Base-by-base conservation (phyloP, 139 green algal genomes). In the Eudorina sp. region DNA sequence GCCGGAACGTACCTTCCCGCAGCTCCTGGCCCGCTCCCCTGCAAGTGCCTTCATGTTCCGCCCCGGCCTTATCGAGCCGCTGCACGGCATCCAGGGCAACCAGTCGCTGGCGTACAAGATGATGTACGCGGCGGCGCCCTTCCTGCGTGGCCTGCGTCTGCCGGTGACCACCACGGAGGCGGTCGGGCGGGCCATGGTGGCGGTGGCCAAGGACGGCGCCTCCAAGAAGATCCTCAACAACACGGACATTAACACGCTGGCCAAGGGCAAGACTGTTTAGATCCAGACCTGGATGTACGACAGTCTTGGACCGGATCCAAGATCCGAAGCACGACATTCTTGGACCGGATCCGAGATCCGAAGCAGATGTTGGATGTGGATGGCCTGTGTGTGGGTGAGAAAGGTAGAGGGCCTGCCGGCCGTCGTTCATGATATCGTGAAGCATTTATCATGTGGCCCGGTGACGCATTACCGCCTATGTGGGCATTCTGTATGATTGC, bases 1-100 rank as follows among this genome's bases (percentile, higher is more conserved):
- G n/a, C n/a, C n/a, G n/a, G n/a, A n/a, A n/a, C n/a, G 13, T 58
- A 16, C 51, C 51, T 16, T 25, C 51, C 16, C 46, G 6, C 79
- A 85, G 79, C 19, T 85, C 5, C 41, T 85, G 13, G 79, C 58
- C 3, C 79, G 79, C 14, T 60, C 40, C 21, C 58, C 58, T 3
- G 11, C 60, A 2, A 11, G 51, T 38, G 40, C 79, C 4, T 25
- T 75, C 79, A 60, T 75, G 58, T 74, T 85, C 79, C 79, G 79
- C 5, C 79, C 79, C 0, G 79, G 79, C 13, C 58, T 74, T 2
- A 58, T 85, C 25, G 58, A 85, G 53, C 79, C 79, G n/a, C 36
- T 74, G 23, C 40, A 85, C 55, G 79, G 79, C 41, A 75, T 85
- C 58, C n/a, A 70, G 55, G 79, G 55, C n/a, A 31, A 75, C 38